Evolutionary conservation across 108 stramenopile genomes (phyloP), one percentile per base, ranked within the genome.

Genomic region (Nannochloropsis granulata): DNA sequence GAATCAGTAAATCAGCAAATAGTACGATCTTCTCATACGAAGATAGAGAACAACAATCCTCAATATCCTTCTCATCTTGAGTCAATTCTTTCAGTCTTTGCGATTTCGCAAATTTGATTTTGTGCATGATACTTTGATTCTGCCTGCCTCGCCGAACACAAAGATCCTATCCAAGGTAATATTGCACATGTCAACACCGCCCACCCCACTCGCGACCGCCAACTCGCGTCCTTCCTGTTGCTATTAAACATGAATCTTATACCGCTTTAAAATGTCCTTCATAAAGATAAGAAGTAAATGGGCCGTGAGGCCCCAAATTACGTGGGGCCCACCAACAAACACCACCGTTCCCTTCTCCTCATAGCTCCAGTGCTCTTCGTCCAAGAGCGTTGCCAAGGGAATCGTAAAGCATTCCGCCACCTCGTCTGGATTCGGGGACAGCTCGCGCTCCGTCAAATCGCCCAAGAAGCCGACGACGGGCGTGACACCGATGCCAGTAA

Each of bases 401-500:
- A 96, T 92, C 5, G 94, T 94, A 81, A 96, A 96, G 78, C 92
- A 92, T 83, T 96, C 93, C 12, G 93, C 92, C 44, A 95, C 95
- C 90, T 96, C 96, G 85, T 93, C 92, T 13, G 81, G 16, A 25
- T 88, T 88, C 8, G 94, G 94, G 43, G 88, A 80, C 42, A 95
- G 80, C 83, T 93, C 89, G 12, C 83, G 78, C 23, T 92, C 86
- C 12, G 84, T 90, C 16, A 96, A 81, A 82, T 95, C 94, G 12
- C 94, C 95, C 23, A 95, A 80, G 81, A 82, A 95, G 46, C 94
- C 94, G 0, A 96, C 96, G 42, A 96, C 93, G 14, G 96, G 96
- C 79, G 96, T 96, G 24, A 96, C 96, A n/a, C 94, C 94, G 21
- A 95, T 93, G 13, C 95, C 95, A 9, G 94, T 94, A 81, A 94